These are phyloP conservation scores for Penicillium sp. DNA, from an alignment of 2,329 filamentous ascomycete species.

Conservation along the genomic window DNA sequence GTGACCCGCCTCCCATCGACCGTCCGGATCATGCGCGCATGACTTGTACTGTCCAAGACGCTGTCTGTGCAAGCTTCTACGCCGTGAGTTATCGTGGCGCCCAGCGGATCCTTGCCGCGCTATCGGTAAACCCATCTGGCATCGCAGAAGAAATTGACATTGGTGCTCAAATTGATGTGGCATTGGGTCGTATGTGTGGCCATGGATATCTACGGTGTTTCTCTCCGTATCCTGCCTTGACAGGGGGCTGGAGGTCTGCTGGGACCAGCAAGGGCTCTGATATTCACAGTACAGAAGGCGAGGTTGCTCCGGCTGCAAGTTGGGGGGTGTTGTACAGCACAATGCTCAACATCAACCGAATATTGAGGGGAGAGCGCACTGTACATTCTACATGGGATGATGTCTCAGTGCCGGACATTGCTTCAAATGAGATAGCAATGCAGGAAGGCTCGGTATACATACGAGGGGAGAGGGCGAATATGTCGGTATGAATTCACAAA, in stretches of 20 bases:
- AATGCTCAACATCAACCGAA: constrained; percentile 19
- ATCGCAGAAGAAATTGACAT: constrained; percentile 22
- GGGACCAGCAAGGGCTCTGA: constrained; percentile 15
- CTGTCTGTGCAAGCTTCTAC: constrained; percentile 21
- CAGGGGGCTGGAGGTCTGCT: constrained; percentile 13
- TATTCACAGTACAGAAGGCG: constrained; percentile 15
- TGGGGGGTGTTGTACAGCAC: constrained; percentile 22
- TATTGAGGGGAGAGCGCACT: constrained; percentile 10
- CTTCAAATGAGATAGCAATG: background rate
- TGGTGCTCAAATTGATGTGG: constrained; percentile 24
- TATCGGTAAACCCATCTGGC: constrained; percentile 19
- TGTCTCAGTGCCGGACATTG: constrained; percentile 3
- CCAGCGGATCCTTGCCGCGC: constrained; percentile 18
- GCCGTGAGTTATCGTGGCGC: constrained; percentile 23
- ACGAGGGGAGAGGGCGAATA: background rate
- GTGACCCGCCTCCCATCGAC: constrained; percentile 15
- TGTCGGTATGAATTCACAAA: no score
- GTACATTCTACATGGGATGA: constrained; percentile 22
- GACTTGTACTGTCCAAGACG: constrained; percentile 14
- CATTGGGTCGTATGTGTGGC: constrained; percentile 22
- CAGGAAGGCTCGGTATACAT: background rate
- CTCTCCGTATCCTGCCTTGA: constrained; percentile 17
- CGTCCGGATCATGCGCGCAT: constrained; percentile 15
- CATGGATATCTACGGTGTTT: constrained; percentile 22
- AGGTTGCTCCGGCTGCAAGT: constrained; percentile 8